phyloP scores from a whole-genome alignment of 2,329 filamentous ascomycete species.

The Colletotrichum spaethianum region DNA sequence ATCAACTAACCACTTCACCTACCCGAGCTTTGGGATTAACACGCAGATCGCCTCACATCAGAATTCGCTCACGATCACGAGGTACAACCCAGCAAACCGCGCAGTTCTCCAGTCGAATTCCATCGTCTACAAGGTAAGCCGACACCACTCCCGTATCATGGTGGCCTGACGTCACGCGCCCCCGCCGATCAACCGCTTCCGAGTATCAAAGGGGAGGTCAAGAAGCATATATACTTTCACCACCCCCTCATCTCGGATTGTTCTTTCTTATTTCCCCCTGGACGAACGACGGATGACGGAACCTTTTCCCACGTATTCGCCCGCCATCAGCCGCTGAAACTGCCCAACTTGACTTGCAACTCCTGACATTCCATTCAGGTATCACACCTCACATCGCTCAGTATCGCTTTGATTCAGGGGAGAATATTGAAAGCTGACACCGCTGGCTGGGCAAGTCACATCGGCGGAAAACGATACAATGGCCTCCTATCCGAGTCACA shows the following conservation, averaged over 20 bases:
- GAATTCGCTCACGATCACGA: neutral
- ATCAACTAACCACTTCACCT: neutral
- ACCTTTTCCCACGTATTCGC: neutral
- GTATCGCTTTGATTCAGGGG: neutral
- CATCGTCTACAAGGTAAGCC: neutral
- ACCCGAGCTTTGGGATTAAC: neutral
- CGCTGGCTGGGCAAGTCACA: neutral
- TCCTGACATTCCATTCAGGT: constrained; percentile 13
- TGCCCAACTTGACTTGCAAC: neutral
- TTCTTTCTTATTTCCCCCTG: too few species aligned
- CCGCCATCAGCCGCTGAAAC: neutral
- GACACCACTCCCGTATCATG: constrained; percentile 25
- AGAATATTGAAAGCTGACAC: neutral
- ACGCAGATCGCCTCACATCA: neutral
- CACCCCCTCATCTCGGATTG: neutral
- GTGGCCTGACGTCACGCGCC: constrained; percentile 37
- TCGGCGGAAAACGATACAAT: constrained; percentile 3
- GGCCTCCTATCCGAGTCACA: constrained; percentile 40
- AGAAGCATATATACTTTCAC: constrained; percentile 23
- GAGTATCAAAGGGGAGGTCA: neutral
- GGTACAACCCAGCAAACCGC: constrained; percentile 12
- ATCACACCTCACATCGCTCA: neutral
- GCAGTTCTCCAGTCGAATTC: neutral
- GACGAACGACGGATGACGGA: constrained; percentile 11
- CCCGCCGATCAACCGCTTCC: neutral